phyloP scores from a whole-genome alignment of 2,329 filamentous ascomycete species.

The Phoma sp. region DNA sequence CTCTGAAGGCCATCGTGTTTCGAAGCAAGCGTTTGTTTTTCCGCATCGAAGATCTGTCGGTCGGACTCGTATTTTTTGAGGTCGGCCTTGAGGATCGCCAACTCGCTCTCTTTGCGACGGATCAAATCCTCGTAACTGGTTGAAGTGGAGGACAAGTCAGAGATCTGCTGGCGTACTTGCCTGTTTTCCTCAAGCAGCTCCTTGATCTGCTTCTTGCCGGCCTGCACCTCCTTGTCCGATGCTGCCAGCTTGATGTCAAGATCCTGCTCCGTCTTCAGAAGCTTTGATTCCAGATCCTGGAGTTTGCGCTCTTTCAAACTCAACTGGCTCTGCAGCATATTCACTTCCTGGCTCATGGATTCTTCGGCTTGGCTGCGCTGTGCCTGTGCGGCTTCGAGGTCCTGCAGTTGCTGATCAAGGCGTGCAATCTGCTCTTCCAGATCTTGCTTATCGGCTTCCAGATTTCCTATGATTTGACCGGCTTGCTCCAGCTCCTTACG shows the following conservation, averaged over 20 bases:
- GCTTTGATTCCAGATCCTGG: conserved; percentile 81
- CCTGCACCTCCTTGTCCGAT: conserved; percentile 79
- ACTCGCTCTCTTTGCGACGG: conserved; percentile 90
- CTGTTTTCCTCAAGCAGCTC: conserved; percentile 81
- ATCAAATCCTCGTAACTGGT: conserved; percentile 95
- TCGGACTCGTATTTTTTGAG: conserved; percentile 83
- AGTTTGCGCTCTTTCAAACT: conserved; percentile 87
- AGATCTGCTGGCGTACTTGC: conserved; percentile 81
- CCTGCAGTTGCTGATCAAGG: conserved; percentile 73
- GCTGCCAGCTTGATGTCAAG: conserved; percentile 81
- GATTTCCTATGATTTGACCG: conserved; percentile 79
- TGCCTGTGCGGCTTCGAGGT: conserved; percentile 72
- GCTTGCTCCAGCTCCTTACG: conserved; percentile 89
- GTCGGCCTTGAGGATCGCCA: conserved; percentile 83
- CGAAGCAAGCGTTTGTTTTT: conserved; percentile 71
- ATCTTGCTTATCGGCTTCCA: conserved; percentile 85
- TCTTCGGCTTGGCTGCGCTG: conserved; percentile 79
- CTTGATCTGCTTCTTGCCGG: conserved; percentile 74
- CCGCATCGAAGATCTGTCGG: conserved; percentile 76
- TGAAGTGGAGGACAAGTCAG: conserved; percentile 86
- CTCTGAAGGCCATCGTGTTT: conserved; percentile 81
- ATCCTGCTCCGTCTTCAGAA: conserved; percentile 86
- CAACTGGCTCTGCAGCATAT: conserved; percentile 89
- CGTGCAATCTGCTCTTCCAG: conserved; percentile 70
- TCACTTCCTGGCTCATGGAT: conserved; percentile 79